These are phyloP conservation scores for Borovskyia barvae DNA, from an alignment of 208 protist genomes.

Conservation along the genomic window DNA sequence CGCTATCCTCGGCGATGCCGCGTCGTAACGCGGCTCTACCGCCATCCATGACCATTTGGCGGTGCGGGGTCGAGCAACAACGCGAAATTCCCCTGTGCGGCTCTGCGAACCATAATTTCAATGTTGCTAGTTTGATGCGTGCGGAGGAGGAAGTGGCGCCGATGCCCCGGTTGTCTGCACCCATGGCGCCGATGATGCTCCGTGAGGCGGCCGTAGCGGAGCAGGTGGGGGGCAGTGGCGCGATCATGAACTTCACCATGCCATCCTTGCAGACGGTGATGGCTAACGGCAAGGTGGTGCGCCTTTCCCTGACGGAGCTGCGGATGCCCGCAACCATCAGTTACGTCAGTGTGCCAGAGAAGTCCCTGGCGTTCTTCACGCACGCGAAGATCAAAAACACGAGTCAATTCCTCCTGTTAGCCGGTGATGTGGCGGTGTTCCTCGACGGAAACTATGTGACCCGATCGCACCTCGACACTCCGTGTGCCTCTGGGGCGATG, in stretches of 20 bases:
- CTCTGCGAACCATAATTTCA: no score
- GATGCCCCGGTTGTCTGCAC: neutral
- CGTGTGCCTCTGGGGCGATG: conserved; percentile 14
- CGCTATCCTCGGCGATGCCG: conserved; percentile 14
- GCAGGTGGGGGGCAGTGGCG: conserved; percentile 18
- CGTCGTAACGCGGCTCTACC: conserved; percentile 18
- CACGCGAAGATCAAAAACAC: conserved; percentile 19
- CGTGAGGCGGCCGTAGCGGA: conserved; percentile 1
- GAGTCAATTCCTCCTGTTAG: conserved; percentile 18
- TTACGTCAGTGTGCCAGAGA: conserved; percentile 22
- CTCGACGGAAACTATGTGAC: conserved; percentile 25
- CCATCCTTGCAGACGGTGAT: conserved; percentile 19
- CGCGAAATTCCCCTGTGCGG: no score
- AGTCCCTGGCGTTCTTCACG: conserved; percentile 16
- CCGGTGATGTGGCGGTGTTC: conserved; percentile 22
- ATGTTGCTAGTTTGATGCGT: no score
- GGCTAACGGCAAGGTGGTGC: conserved; percentile 23
- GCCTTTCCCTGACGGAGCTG: conserved; percentile 22
- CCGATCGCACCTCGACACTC: conserved; percentile 10
- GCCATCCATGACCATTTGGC: conserved; percentile 17
- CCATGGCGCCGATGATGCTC: conserved; percentile 13
- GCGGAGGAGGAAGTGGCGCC: no score
- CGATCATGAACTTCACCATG: conserved; percentile 22
- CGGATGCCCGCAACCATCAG: conserved; percentile 18
- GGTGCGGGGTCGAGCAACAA: conserved; percentile 12